Evolutionary conservation across 768 basidiomycete species (phyloP).

Genomic region (Symmetrospora coprosmae): DNA sequence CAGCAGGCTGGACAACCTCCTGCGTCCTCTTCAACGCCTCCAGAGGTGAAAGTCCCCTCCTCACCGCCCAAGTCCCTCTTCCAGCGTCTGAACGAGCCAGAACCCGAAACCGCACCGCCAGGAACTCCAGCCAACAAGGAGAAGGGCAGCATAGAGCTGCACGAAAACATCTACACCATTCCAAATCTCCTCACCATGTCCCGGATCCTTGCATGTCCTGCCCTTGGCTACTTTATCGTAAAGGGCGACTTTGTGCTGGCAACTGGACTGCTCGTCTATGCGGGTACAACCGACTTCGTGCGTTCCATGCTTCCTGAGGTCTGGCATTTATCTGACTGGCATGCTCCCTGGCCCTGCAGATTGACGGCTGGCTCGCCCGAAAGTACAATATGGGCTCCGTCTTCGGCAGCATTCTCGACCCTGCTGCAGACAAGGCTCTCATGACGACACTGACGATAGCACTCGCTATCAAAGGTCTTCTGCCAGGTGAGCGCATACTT

Average conservation of each 20-base stretch:
- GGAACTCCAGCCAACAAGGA: background rate
- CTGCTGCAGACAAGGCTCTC: constrained; percentile 86
- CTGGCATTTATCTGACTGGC: background rate
- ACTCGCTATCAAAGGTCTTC: constrained; percentile 62
- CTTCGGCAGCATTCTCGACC: constrained; percentile 89
- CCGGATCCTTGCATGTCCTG: constrained; percentile 73
- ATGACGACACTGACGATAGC: constrained; percentile 88
- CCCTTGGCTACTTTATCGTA: constrained; percentile 79
- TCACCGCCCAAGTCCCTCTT: no score
- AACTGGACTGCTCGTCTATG: constrained; percentile 69
- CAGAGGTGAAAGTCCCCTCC: no score
- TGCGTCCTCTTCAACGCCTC: no score
- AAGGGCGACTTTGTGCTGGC: constrained; percentile 66
- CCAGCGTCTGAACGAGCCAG: no score
- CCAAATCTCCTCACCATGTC: constrained; percentile 81
- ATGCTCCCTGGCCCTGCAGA: constrained; percentile 41
- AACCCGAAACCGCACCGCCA: background rate
- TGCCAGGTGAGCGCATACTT: constrained; percentile 52
- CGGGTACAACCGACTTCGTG: constrained; percentile 84
- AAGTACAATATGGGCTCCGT: constrained; percentile 74
- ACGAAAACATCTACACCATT: constrained; percentile 82
- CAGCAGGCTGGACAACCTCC: no score
- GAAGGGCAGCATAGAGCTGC: background rate
- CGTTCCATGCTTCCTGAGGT: constrained; percentile 35
- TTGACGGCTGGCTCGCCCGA: constrained; percentile 81